These are phyloP conservation scores for Lomentospora prolificans DNA, from an alignment of 2,329 filamentous ascomycete genomes.

Conservation along the genomic window DNA sequence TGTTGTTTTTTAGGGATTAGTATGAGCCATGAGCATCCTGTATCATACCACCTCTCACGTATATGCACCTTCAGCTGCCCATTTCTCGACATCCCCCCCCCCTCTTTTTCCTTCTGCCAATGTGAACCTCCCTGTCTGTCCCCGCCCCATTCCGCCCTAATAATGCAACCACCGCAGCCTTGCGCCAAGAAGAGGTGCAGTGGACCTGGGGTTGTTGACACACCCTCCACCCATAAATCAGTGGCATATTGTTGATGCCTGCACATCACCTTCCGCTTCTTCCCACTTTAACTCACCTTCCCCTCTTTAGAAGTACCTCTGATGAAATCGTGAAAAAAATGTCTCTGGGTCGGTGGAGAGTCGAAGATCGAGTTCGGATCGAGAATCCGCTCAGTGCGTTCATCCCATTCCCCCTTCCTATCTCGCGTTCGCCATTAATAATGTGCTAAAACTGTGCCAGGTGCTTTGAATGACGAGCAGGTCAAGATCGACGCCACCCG, in stretches of 20 bases:
- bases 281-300: no score
- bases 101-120: no score
- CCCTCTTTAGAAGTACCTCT: no score
- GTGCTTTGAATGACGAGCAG: constrained; percentile 4
- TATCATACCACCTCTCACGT: no score
- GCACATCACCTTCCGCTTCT: neutral
- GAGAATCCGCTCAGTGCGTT: constrained; percentile 5
- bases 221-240: no score
- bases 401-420: neutral
- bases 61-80: no score
- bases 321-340: constrained; percentile 1
- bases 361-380: constrained; percentile 5
- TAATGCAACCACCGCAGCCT: no score
- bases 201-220: neutral
- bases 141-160: no score
- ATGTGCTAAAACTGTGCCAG: neutral
- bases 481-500: constrained; percentile 5
- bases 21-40: no score
- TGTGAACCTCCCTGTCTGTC: no score
- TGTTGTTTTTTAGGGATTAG: no score
- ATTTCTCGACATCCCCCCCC: no score
- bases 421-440: neutral
- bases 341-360: neutral
- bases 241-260: neutral
- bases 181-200: neutral